Conservation (phyloP, 139 green algal species). For the Coelastrella sp. region DNA sequence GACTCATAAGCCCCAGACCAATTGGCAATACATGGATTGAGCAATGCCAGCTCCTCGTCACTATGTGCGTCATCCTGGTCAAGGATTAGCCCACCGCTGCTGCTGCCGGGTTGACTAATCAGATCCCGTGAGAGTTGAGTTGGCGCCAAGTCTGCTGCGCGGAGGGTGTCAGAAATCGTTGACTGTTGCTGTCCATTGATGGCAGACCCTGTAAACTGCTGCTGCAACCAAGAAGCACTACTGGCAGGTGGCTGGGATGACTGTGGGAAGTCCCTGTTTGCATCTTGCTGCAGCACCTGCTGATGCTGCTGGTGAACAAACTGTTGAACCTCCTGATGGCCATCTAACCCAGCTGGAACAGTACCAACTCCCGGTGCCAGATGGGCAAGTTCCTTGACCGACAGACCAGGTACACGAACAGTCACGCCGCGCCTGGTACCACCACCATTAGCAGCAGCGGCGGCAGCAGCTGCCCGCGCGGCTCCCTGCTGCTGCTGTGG, state of each 20-base stretch:
- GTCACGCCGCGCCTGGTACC: background rate
- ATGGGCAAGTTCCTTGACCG: background rate
- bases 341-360: too few species aligned
- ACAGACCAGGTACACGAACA: background rate
- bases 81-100: background rate
- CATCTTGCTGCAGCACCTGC: constrained; percentile 5
- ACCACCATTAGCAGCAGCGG: background rate
- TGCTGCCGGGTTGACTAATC: constrained; percentile 26
- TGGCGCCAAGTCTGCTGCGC: background rate
- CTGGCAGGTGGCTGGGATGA: too few species aligned
- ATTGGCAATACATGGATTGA: constrained; percentile 16
- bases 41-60: background rate
- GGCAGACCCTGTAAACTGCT: too few species aligned
- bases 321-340: background rate
- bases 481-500: background rate
- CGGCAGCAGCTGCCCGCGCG: constrained; percentile 17
- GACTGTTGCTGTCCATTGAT: background rate
- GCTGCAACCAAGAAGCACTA: too few species aligned
- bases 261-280: too few species aligned
- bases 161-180: background rate
- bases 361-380: background rate
- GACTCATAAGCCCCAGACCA: constrained; percentile 46
- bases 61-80: background rate
- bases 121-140: background rate
- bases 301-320: background rate